Evolutionary conservation across 164 flowering plant species (phyloP).

Genomic region (Tetrastigma voinierianum): DNA sequence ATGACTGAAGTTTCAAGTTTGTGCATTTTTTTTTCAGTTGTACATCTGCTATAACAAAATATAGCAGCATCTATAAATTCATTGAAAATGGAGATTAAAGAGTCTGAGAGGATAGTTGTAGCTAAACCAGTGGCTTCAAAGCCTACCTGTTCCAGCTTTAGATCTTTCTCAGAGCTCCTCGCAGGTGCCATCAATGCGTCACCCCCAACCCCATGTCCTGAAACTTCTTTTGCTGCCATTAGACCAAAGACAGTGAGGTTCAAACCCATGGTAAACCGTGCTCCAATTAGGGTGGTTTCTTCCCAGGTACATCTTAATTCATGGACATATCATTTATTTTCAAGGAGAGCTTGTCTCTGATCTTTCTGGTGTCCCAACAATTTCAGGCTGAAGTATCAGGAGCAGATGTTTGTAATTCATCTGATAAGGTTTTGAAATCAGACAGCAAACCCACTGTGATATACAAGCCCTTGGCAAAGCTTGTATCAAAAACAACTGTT

Average conservation of each 20-base stretch:
- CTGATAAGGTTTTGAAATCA: constrained; percentile 28
- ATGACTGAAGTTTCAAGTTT: constrained; percentile 3
- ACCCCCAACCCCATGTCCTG: constrained; percentile 43
- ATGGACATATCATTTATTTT: constrained; percentile 7
- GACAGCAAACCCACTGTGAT: constrained; percentile 49
- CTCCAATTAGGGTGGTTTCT: constrained; percentile 27
- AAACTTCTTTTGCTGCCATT: constrained; percentile 56
- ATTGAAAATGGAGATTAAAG: constrained; percentile 65
- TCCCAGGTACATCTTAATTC: constrained; percentile 33
- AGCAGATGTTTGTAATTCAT: constrained; percentile 26
- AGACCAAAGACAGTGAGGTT: constrained; percentile 86
- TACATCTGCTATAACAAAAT: constrained; percentile 4
- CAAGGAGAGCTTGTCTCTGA: background rate
- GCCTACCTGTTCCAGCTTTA: constrained; percentile 66
- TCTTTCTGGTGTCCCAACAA: background rate
- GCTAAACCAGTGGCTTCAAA: constrained; percentile 87
- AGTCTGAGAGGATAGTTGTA: constrained; percentile 56
- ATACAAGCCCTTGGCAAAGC: constrained; percentile 84
- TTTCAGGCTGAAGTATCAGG: constrained; percentile 54
- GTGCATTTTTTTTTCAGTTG: background rate
- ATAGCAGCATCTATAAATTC: constrained; percentile 8
- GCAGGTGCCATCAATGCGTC: constrained; percentile 63
- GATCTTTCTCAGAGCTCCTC: constrained; percentile 74
- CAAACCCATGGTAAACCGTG: constrained; percentile 40
- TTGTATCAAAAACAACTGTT: constrained; percentile 67